Base-by-base conservation (phyloP, 257 asterid genomes). In the Ehretia macrophylla region DNA sequence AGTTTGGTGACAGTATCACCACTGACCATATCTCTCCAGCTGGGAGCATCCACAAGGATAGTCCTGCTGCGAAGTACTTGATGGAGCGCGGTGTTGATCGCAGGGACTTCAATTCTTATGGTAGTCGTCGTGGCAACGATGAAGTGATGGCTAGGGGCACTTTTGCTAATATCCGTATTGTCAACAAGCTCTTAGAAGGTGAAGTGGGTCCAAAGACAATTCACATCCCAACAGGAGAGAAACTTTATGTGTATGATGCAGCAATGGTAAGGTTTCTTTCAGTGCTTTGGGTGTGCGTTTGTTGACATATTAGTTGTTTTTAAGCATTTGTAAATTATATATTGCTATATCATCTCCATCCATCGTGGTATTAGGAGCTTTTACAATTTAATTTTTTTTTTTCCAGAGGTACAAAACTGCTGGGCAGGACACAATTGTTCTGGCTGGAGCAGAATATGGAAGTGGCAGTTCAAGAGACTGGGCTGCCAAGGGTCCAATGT, bases 401-500 rank as follows among this genome's bases (percentile, higher is more conserved):
- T 42, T 38, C 20, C 87, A 90, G 98, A 85, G 80, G 64, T 90
- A 90, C 81, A 82, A 82, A 71, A 67, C 85, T 32, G 89, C 82
- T 0, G 94, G 94, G 59, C 85, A 85, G 62, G 91, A 83, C 65
- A 87, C 98, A 40, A 78, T 90, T 68, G 77, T 90, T 62, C 51
- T 87, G 20, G 98, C 98, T 58, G 98, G 98, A 62, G 91, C 96
- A 73, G 98, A 90, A 62, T 90, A 90, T 47, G 98, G 98, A 68
- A 90, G 96, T 74, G 98, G 98, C 49, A 90, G 98, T 74, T 90
- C 98, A 56, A 83, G 98, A 38, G 98, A 90, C 62, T 90, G 98
- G 98, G 98, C 96, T 62, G 98, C 98, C 64, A 90, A 90, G 81
- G 96, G 98, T 9, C 96, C 96, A 27, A 90, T 85, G 98, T 80